These are phyloP conservation scores for Penicillium corylophilum DNA, from an alignment of 2,329 filamentous ascomycete genomes.

Conservation along the genomic window DNA sequence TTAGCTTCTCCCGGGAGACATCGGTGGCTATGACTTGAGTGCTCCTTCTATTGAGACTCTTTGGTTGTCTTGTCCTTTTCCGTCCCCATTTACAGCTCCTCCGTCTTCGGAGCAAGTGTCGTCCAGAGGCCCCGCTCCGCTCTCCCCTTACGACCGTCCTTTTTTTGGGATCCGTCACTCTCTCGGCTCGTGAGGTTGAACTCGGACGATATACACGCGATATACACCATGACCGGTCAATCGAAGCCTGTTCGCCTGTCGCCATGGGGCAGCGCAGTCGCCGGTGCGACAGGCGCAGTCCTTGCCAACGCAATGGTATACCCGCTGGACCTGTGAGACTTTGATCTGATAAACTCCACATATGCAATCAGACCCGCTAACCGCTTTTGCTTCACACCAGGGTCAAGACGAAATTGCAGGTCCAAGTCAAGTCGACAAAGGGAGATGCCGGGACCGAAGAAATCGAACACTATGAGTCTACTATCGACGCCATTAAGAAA, in stretches of 20 bases:
- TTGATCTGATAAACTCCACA: neutral
- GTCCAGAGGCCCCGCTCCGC: constrained; percentile 20
- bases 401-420: constrained; percentile 93
- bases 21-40: constrained; percentile 19
- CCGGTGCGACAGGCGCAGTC: constrained; percentile 88
- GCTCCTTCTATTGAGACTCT: constrained; percentile 1
- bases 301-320: constrained; percentile 95
- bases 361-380: constrained; percentile 13
- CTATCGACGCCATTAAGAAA: constrained; percentile 81
- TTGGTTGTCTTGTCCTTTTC: neutral
- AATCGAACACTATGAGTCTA: constrained; percentile 77
- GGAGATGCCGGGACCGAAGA: constrained; percentile 45
- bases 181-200: constrained; percentile 1
- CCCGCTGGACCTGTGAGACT: constrained; percentile 86
- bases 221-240: constrained; percentile 51
- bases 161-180: constrained; percentile 1
- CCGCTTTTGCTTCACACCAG: constrained; percentile 48
- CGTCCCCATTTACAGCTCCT: constrained; percentile 1
- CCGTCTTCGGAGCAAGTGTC: constrained; percentile 16
- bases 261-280: constrained; percentile 89
- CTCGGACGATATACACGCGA: constrained; percentile 2
- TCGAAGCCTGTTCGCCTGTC: constrained; percentile 71
- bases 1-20: constrained; percentile 21
- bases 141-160: constrained; percentile 18
- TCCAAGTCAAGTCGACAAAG: constrained; percentile 73